These are phyloP conservation scores for Lactarius quietus DNA, from an alignment of 768 basidiomycete genomes.

Conservation along the genomic window DNA sequence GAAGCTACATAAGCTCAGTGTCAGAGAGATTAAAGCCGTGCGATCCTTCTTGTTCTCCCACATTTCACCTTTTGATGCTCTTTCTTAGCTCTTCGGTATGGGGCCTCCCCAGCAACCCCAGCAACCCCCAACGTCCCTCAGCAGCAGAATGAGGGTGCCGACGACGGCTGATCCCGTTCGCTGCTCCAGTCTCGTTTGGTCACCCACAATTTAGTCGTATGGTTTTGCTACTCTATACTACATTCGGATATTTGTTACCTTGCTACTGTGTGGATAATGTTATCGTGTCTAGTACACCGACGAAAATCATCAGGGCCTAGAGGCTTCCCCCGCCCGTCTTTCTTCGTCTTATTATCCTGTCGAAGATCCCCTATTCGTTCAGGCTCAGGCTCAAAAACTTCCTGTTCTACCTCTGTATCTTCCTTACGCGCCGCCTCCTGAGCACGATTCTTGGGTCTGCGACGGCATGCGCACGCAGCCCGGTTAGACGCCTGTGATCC, in stretches of 20 bases:
- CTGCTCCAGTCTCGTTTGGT: background rate
- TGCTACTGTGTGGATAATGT: background rate
- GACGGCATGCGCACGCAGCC: constrained; percentile 46
- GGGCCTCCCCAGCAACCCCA: constrained; percentile 1
- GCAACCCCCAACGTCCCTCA: background rate
- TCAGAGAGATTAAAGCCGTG: constrained; percentile 65
- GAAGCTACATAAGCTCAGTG: constrained; percentile 61
- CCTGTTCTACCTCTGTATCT: background rate
- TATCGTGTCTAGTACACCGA: background rate
- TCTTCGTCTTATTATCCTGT: background rate
- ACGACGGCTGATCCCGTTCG: background rate
- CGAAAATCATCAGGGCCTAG: background rate
- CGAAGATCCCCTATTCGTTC: background rate
- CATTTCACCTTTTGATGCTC: background rate
- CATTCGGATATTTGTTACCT: constrained; percentile 1
- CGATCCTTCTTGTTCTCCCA: constrained; percentile 24
- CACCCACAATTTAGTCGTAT: background rate
- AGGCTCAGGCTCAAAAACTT: background rate
- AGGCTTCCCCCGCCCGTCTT: background rate
- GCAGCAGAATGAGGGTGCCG: background rate
- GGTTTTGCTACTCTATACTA: background rate
- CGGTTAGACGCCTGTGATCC: constrained; percentile 78
- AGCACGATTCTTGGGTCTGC: too few relatives aligned
- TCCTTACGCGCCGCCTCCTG: background rate
- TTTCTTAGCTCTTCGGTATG: constrained; percentile 33